Evolutionary conservation across 805 yeast genomes (phyloP), one percentile per base, ranked within the genome.

Genomic region (Cyberlindnera mycetangii): DNA sequence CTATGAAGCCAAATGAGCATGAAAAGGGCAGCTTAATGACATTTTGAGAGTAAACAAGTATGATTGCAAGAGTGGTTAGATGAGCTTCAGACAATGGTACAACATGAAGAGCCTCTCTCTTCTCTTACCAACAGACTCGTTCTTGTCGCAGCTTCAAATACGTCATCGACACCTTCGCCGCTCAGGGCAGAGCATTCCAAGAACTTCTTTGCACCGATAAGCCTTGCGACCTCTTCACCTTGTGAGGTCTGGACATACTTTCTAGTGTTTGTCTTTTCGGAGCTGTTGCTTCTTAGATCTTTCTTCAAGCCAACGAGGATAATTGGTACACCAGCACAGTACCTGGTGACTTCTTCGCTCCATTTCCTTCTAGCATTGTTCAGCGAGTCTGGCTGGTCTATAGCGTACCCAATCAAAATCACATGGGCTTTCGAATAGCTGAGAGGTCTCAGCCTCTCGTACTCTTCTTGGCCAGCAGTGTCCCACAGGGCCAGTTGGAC

Each of bases 401-500:
- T 70, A 0, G 97, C 88, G 67, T 86, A 90, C 0, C 92, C 97
- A 42, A 89, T 83, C 43, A 89, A 68, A 41, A 90, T 83, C 44
- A 87, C 85, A 63, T 90, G 86, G 2, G 97, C 95, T 56, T 87
- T 84, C 10, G 90, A 78, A 59, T 90, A 90, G 18, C 95, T 85
- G 52, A 90, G 69, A 0, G 97, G 97, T 49, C 97, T 76, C 47
- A 90, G 69, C 47, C 97, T 70, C 54, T 89, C 97, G 61, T 89
- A 89, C 65, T 89, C 97, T 68, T 89, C 97, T 66, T 89, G 97
- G 3, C 97, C 97, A 4, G 97, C 97, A 1, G 97, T 89, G 62
- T 89, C 97, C 97, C 97, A 89, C 20, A 89, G 67, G 2, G 95
- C 90, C 44, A 89, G 66, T 51, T 89, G 84, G 4, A 89, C 95